phyloP scores from a whole-genome alignment of 345 rosid species.

The Pistacia vera region DNA sequence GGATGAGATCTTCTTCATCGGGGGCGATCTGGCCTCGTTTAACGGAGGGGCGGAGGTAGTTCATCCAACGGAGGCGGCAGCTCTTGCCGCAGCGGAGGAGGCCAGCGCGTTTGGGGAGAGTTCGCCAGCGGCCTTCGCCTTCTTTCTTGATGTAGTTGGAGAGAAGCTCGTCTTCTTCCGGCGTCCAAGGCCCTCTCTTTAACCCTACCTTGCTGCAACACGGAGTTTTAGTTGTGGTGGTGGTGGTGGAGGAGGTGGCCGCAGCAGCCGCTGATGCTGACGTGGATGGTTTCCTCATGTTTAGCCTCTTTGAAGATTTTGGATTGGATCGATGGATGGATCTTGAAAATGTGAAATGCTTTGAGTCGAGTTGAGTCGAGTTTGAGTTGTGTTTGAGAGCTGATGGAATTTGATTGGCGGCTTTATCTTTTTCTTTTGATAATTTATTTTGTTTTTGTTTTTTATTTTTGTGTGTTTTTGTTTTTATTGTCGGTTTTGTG shows the following conservation, averaged over 20 bases:
- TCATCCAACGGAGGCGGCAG: conserved; percentile 78
- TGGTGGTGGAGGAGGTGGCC: not conserved
- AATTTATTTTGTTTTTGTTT: not conserved
- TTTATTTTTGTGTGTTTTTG: not conserved
- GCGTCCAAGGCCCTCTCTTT: conserved; percentile 69
- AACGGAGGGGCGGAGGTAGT: conserved; percentile 62
- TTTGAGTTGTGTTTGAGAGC: too few relatives aligned
- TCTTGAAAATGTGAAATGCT: too few relatives aligned
- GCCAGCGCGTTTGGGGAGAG: conserved; percentile 59
- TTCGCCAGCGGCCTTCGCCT: conserved; percentile 66
- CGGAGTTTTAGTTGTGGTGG: conserved; percentile 26
- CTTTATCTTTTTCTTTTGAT: not conserved
- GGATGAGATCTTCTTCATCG: conserved; percentile 71
- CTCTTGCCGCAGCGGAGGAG: conserved; percentile 72
- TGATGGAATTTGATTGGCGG: too few relatives aligned
- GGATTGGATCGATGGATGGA: too few relatives aligned
- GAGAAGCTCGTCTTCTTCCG: conserved; percentile 59
- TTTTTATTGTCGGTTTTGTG: not conserved
- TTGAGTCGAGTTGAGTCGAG: too few relatives aligned
- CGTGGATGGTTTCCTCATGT: conserved; percentile 37
- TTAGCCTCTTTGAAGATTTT: not conserved
- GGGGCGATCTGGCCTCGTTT: conserved; percentile 66
- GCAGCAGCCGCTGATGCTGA: not conserved
- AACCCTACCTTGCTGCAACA: conserved; percentile 62
- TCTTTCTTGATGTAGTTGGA: conserved; percentile 51